phyloP scores from a whole-genome alignment of 495 filamentous ascomycete species.

The Neurospora tetrasperma region DNA sequence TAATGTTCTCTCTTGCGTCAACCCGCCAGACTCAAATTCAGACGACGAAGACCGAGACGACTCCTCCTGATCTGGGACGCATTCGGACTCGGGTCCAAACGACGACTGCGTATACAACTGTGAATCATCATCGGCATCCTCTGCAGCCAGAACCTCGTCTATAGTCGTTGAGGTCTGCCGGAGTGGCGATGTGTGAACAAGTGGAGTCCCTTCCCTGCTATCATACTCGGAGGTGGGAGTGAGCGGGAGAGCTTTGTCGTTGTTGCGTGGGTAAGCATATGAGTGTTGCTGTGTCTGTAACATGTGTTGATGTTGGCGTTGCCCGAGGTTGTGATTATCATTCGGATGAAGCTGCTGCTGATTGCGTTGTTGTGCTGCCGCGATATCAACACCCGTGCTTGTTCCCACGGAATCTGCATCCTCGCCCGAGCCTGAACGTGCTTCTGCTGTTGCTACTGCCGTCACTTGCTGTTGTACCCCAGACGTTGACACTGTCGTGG shows the following conservation, averaged over 20 bases:
- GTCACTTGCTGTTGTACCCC: neutral
- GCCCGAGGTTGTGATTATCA: neutral
- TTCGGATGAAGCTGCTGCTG: neutral
- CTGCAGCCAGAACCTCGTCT: neutral
- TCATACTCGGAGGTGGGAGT: conserved; percentile 29
- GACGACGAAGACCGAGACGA: neutral
- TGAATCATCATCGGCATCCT: neutral
- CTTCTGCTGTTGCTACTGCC: neutral
- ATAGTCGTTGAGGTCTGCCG: neutral
- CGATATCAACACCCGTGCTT: neutral
- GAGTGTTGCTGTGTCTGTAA: conserved; percentile 3
- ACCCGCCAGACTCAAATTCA: neutral
- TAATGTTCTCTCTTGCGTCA: neutral
- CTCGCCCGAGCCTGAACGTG: neutral
- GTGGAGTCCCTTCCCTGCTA: conserved; percentile 16
- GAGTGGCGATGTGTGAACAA: neutral
- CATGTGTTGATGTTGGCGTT: neutral
- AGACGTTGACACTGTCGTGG: neutral
- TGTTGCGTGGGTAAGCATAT: neutral
- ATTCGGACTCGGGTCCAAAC: neutral
- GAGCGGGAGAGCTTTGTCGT: conserved; percentile 23
- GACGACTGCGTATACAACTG: neutral
- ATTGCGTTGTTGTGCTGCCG: neutral
- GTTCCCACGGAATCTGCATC: neutral
- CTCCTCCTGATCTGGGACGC: neutral